Percentiles rank a stretch among this genome's conserved stretches.
Evolutionary conservation across 75 land plant genomes (phyloP).

Genomic region (Cupressus sempervirens): DNA sequence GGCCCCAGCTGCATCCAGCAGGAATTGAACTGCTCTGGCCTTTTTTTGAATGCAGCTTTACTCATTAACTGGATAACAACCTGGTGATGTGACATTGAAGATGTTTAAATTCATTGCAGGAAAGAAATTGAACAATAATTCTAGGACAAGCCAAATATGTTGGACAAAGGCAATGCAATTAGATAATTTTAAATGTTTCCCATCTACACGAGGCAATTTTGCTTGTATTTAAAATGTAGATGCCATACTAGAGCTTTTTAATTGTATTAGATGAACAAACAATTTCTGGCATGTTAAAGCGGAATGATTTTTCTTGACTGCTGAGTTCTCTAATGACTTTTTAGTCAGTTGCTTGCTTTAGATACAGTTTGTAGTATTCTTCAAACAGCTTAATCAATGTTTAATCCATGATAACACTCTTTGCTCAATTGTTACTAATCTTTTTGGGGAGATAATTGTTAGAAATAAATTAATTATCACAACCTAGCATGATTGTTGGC

Average conservation of each 20-base stretch:
- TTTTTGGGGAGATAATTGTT: too few relatives aligned
- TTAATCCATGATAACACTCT: background rate
- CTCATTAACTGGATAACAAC: too few relatives aligned
- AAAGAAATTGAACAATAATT: background rate
- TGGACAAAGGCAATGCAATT: background rate
- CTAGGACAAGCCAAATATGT: background rate
- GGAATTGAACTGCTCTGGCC: background rate
- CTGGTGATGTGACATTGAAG: background rate
- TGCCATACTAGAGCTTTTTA: background rate
- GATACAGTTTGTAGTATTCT: background rate
- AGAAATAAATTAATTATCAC: too few relatives aligned
- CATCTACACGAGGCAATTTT: background rate
- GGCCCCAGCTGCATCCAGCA: background rate
- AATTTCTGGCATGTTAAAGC: background rate
- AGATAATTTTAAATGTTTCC: background rate
- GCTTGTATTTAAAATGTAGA: background rate
- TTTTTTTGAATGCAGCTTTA: background rate
- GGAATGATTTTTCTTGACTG: background rate
- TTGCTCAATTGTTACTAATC: too few relatives aligned
- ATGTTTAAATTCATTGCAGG: background rate
- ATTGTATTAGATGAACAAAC: background rate
- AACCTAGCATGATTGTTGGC: too few relatives aligned
- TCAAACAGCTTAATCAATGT: too few relatives aligned
- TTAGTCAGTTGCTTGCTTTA: background rate
- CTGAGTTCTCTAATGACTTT: background rate